Evolutionary conservation across 495 filamentous ascomycete species (phyloP).

Genomic region (Talaromyces wortmannii): DNA sequence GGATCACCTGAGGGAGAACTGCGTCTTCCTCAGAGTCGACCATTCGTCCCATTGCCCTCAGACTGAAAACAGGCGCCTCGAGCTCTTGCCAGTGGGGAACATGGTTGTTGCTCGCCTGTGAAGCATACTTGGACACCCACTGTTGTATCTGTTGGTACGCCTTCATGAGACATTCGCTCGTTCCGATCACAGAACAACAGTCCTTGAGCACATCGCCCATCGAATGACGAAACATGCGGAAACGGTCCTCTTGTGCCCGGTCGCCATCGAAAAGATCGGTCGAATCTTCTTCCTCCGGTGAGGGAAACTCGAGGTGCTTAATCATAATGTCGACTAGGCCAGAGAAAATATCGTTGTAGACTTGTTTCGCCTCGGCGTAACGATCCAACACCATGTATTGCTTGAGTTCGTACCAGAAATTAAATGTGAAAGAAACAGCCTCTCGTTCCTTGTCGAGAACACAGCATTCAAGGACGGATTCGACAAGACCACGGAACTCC

Average conservation of each 20-base stretch:
- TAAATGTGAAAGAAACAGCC: conserved; percentile 84
- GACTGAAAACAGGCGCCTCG: conserved; percentile 89
- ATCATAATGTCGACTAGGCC: conserved; percentile 91
- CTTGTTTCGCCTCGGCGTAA: conserved; percentile 72
- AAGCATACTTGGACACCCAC: conserved; percentile 79
- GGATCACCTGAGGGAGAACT: conserved; percentile 84
- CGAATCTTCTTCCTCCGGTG: conserved; percentile 63
- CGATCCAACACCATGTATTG: conserved; percentile 86
- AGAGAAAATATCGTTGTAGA: conserved; percentile 72
- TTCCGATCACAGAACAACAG: conserved; percentile 90
- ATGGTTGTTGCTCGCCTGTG: conserved; percentile 59
- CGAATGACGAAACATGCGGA: conserved; percentile 88
- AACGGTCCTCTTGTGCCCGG: conserved; percentile 92
- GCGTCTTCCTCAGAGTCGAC: conserved; percentile 80
- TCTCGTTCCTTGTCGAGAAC: conserved; percentile 81
- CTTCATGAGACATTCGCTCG: conserved; percentile 82
- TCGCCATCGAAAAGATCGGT: conserved; percentile 91
- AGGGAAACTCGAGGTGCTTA: conserved; percentile 82
- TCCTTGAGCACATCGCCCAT: conserved; percentile 99
- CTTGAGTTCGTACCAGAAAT: conserved; percentile 98
- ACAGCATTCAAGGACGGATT: conserved; percentile 84
- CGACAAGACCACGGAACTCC: conserved; percentile 80
- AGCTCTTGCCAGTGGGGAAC: conserved; percentile 97
- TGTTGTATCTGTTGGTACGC: conserved; percentile 74
- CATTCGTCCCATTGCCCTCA: conserved; percentile 97